A percentile compares a stretch with the other conserved stretches of the same genome.
These are phyloP conservation scores for Mycena galopus DNA, from an alignment of 768 basidiomycete genomes.

Conservation along the genomic window DNA sequence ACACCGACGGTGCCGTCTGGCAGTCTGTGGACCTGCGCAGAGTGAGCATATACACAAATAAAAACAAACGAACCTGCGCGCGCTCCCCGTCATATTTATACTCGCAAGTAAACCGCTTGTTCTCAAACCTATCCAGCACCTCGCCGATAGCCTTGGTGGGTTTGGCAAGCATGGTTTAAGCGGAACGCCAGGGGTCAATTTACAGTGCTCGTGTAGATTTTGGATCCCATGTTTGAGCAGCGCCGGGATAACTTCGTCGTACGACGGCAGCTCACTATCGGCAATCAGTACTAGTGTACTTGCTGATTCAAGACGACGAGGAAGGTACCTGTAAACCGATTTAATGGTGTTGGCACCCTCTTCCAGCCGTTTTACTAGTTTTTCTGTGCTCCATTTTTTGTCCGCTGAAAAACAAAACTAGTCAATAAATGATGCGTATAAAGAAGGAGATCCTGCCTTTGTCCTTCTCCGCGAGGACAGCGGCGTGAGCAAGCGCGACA, in stretches of 20 bases:
- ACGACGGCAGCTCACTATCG: slow-evolving; percentile 88
- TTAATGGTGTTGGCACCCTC: slow-evolving; percentile 85
- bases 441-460: slow-evolving; percentile 50
- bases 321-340: slow-evolving; percentile 86
- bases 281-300: slow-evolving; percentile 20
- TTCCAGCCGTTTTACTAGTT: slow-evolving; percentile 79
- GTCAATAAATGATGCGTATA: slow-evolving; percentile 13
- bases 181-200: slow-evolving; percentile 94
- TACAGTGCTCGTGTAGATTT: slow-evolving; percentile 79
- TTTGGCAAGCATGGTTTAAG: slow-evolving; percentile 99
- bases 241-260: slow-evolving; percentile 93
- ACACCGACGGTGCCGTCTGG: slow-evolving; percentile 88
- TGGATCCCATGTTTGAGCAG: slow-evolving; percentile 84
- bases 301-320: background rate
- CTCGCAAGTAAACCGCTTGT: slow-evolving; percentile 96
- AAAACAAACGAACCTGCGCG: slow-evolving; percentile 73
- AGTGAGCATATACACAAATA: background rate
- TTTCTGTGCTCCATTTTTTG: slow-evolving; percentile 83
- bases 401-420: slow-evolving; percentile 59
- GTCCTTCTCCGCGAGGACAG: slow-evolving; percentile 85
- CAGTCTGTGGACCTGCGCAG: slow-evolving; percentile 83
- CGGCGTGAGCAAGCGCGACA: slow-evolving; percentile 93
- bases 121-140: slow-evolving; percentile 96
- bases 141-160: slow-evolving; percentile 99
- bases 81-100: slow-evolving; percentile 99